phyloP scores from a whole-genome alignment of 1,139 yeast species.

The Eremothecium coryli region DNA sequence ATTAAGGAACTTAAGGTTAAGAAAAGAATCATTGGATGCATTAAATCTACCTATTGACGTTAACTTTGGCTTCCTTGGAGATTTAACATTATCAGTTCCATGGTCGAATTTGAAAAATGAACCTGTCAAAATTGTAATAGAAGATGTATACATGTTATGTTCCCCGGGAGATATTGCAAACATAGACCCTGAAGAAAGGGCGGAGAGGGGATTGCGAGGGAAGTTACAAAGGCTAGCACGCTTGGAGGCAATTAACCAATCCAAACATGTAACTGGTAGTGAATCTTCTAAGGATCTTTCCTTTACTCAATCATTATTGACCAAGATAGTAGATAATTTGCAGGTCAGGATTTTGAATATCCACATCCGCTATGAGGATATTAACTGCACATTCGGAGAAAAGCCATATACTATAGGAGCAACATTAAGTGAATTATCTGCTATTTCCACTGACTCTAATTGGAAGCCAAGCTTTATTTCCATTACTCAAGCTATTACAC shows the following conservation, averaged over 20 bases:
- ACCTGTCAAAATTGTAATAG: constrained; percentile 85
- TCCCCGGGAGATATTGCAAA: constrained; percentile 53
- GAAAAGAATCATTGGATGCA: constrained; percentile 67
- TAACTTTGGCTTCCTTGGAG: constrained; percentile 86
- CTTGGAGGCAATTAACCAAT: constrained; percentile 50
- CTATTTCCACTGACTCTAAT: constrained; percentile 74
- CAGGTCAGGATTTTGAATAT: constrained; percentile 91
- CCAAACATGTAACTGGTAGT: constrained; percentile 37
- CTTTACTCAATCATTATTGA: constrained; percentile 77
- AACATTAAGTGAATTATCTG: constrained; percentile 78
- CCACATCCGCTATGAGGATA: constrained; percentile 87
- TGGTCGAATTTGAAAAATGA: constrained; percentile 92
- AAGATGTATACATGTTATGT: constrained; percentile 78
- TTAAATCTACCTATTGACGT: constrained; percentile 81
- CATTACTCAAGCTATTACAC: constrained; percentile 55
- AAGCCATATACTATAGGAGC: constrained; percentile 76
- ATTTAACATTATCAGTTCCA: constrained; percentile 82
- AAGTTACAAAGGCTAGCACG: constrained; percentile 62
- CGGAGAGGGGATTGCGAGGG: constrained; percentile 50
- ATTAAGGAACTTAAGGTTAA: constrained; percentile 62
- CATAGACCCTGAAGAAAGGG: constrained; percentile 59
- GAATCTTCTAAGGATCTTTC: constrained; percentile 51
- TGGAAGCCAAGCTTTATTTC: constrained; percentile 87
- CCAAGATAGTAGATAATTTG: constrained; percentile 85
- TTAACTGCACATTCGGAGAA: constrained; percentile 46